Evolutionary conservation across 75 land plant species (phyloP), one percentile per base, ranked within the genome.

Genomic region (Chamaecyparis obtusa): DNA sequence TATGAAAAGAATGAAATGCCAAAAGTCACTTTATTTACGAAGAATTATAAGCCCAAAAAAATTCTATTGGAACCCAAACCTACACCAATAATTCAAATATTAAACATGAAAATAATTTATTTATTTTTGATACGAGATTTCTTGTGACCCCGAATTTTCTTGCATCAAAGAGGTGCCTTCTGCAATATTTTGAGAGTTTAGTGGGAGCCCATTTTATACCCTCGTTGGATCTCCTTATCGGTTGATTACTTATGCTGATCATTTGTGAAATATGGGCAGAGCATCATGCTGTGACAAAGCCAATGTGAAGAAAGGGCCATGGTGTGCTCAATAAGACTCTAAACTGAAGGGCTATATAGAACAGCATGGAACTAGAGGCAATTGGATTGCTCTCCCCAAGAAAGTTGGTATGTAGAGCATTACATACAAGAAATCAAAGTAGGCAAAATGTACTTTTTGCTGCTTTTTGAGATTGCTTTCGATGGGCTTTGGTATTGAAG

Each of bases 271-370:
- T 60, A 19, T 91, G 92, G 92, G 88, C 21, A 89, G 92, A 87
- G 88, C 92, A 83, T 90, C 92, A 35, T 91, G 92, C 85, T 91
- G 90, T 86, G 93, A 91, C 88, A 92, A 91, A 85, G 90, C 93
- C 48, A 90, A 88, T 44, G 92, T 92, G 51, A 92, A 92, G 93
- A 94, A 92, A 85, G 94, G 95, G 0, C 93, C 95, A 43, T 93
- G 93, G 82, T 86, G 93, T 3, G 87, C 92, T 9, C 92, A 93
- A 44, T 93, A 93, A 64, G 96, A 95, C 84, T 87, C 85, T 21
- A 90, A 80, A 41, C 90, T 92, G 64, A 92, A 92, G 87, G 51
- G 88, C 69, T 93, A 93, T 85, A 93, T 94, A 19, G 92, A 91
- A 16, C 88, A 94, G 46, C 90, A 93, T 85, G 93, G 94, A 74